phyloP scores from a whole-genome alignment of 2,329 filamentous ascomycete genomes.

The Coniochaeta pulveracea region DNA sequence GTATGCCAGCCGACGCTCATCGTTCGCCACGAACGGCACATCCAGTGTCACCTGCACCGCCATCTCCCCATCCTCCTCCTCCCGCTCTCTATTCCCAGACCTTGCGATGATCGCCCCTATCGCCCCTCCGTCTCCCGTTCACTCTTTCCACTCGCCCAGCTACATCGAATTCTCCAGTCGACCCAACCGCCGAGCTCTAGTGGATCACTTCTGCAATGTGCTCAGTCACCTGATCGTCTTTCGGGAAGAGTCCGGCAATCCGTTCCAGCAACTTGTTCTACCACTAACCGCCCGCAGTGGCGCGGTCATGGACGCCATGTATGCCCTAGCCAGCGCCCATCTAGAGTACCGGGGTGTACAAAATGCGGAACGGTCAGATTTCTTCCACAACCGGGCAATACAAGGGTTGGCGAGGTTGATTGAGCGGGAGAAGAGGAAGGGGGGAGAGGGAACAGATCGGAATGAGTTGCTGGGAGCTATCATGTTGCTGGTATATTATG shows the following conservation, averaged over 20 bases:
- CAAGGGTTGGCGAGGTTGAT: slow-evolving; percentile 46
- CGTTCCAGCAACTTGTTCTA: slow-evolving; percentile 51
- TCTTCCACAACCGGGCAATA: slow-evolving; percentile 49
- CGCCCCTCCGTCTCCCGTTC: slow-evolving; percentile 25
- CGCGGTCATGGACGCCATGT: slow-evolving; percentile 70
- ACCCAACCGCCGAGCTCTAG: slow-evolving; percentile 40
- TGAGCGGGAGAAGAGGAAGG: slow-evolving; percentile 31
- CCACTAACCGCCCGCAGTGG: slow-evolving; percentile 43
- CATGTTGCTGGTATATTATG: slow-evolving; percentile 51
- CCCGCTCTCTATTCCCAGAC: slow-evolving; percentile 13
- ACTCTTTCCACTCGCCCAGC: slow-evolving; percentile 39
- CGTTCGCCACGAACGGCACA: not conserved
- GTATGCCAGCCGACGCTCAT: not conserved
- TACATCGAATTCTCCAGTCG: slow-evolving; percentile 47
- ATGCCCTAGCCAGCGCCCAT: slow-evolving; percentile 74
- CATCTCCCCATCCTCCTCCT: slow-evolving; percentile 1
- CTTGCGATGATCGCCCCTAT: slow-evolving; percentile 29
- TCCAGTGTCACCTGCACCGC: not conserved
- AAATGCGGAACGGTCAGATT: slow-evolving; percentile 41
- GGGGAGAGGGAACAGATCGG: slow-evolving; percentile 21
- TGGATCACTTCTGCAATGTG: slow-evolving; percentile 54
- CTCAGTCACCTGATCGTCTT: slow-evolving; percentile 55
- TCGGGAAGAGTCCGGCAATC: slow-evolving; percentile 49
- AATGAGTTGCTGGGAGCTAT: slow-evolving; percentile 51
- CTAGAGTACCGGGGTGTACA: slow-evolving; percentile 53